phyloP scores from a whole-genome alignment of 1,139 yeast genomes.

The Pichia sp. region DNA sequence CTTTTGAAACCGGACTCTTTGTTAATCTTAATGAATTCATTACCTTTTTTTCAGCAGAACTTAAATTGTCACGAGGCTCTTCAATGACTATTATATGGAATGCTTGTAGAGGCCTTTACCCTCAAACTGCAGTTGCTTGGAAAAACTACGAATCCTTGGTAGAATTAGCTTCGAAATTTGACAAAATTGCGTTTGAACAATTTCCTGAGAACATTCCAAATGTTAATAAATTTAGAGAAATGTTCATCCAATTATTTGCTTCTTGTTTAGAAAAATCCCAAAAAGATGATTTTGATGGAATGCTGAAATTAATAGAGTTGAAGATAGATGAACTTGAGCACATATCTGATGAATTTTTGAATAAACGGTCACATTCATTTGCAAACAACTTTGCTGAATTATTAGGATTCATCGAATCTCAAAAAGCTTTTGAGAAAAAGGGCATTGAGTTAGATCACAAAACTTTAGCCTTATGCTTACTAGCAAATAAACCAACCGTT shows the following conservation, averaged over 20 bases:
- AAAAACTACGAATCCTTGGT: constrained; percentile 37
- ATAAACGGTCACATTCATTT: constrained; percentile 49
- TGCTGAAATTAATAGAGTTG: constrained; percentile 34
- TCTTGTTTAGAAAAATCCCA: constrained; percentile 36
- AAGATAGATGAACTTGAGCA: constrained; percentile 40
- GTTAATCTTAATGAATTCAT: constrained; percentile 28
- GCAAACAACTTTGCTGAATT: constrained; percentile 42
- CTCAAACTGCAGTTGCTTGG: constrained; percentile 55
- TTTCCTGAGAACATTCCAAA: constrained; percentile 49
- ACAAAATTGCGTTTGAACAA: constrained; percentile 47
- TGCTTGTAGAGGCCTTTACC: constrained; percentile 51
- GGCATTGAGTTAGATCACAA: constrained; percentile 19
- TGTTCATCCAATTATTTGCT: constrained; percentile 41
- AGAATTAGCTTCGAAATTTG: constrained; percentile 49
- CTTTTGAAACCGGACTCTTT: constrained; percentile 9
- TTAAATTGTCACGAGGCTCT: constrained; percentile 52
- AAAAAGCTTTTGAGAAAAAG: constrained; percentile 20
- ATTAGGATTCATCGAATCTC: constrained; percentile 39
- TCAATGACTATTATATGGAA: constrained; percentile 73
- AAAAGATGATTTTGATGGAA: constrained; percentile 33
- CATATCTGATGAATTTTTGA: constrained; percentile 45
- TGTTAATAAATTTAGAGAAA: constrained; percentile 40
- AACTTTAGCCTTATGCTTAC: constrained; percentile 30
- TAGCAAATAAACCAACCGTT: constrained; percentile 34
- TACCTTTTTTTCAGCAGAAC: constrained; percentile 41